phyloP scores from a whole-genome alignment of 2,329 filamentous ascomycete species.

The Clarireedia monteithiana region DNA sequence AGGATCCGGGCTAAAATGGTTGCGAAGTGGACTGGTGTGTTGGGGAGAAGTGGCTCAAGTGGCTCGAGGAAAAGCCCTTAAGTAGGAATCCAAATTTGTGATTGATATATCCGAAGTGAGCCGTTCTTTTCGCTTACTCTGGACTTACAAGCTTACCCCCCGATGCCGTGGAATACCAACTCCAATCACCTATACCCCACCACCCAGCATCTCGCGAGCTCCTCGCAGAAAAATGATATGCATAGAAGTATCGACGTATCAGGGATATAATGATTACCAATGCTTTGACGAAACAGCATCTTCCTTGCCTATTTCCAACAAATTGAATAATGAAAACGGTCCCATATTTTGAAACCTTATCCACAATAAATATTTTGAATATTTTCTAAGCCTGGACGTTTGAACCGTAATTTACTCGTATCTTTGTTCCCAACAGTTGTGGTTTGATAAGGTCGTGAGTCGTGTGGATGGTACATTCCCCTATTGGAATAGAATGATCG shows the following conservation, averaged over 20 bases:
- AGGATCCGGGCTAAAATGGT: not conserved
- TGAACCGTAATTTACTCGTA: too few relatives aligned
- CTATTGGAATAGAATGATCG: too few relatives aligned
- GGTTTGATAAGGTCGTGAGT: too few relatives aligned
- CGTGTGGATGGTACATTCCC: too few relatives aligned
- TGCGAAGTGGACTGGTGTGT: not conserved
- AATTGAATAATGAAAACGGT: too few relatives aligned
- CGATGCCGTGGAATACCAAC: not conserved
- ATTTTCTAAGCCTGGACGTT: too few relatives aligned
- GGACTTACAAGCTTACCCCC: conserved; percentile 3
- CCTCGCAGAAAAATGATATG: not conserved
- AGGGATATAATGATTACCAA: not conserved
- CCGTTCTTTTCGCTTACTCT: conserved; percentile 2
- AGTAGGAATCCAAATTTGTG: not conserved
- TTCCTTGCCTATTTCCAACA: too few relatives aligned
- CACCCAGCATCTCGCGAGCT: not conserved
- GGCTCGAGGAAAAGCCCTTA: not conserved
- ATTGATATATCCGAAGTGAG: conserved; percentile 6
- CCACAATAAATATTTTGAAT: too few relatives aligned
- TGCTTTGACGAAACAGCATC: not conserved
- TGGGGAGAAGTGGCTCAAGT: not conserved
- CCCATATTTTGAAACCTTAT: too few relatives aligned
- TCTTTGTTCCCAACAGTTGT: too few relatives aligned
- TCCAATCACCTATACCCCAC: not conserved
- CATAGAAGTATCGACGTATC: not conserved